phyloP scores from a whole-genome alignment of 345 rosid genomes.

The Boechera retrofracta region DNA sequence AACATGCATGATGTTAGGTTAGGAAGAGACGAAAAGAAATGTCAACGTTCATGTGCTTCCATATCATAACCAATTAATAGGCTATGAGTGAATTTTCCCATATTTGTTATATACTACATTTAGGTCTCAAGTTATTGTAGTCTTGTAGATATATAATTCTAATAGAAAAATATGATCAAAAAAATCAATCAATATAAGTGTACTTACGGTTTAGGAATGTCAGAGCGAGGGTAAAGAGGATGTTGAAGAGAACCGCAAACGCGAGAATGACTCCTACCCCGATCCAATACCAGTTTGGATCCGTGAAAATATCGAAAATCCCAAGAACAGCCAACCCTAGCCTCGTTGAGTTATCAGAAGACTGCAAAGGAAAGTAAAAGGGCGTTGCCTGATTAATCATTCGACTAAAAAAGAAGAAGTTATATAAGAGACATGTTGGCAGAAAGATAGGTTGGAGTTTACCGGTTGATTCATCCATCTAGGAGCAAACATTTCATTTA shows the following conservation, averaged over 20 bases:
- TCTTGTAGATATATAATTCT: slow-evolving; percentile 12
- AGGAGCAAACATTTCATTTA: slow-evolving; percentile 78
- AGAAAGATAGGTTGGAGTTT: slow-evolving; percentile 8
- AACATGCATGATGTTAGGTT: background rate
- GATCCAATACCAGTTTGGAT: slow-evolving; percentile 85
- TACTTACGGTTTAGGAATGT: slow-evolving; percentile 71
- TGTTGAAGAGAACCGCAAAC: slow-evolving; percentile 71
- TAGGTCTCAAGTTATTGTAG: slow-evolving; percentile 10
- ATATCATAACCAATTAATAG: background rate
- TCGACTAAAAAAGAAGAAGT: background rate
- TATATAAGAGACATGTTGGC: background rate
- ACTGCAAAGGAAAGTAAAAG: slow-evolving; percentile 47
- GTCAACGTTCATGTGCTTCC: slow-evolving; percentile 1
- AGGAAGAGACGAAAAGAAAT: background rate
- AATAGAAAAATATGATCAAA: background rate
- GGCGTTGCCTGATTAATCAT: background rate
- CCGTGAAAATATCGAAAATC: slow-evolving; percentile 52
- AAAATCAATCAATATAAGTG: slow-evolving; percentile 2
- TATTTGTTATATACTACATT: background rate
- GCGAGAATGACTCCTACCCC: slow-evolving; percentile 69
- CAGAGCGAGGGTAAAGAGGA: slow-evolving; percentile 73
- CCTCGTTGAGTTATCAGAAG: slow-evolving; percentile 55
- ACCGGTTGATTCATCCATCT: slow-evolving; percentile 82
- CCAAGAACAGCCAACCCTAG: slow-evolving; percentile 69
- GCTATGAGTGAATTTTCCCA: background rate